Evolutionary conservation across 306 rosid genomes (phyloP), one percentile per base, ranked within the genome.

Genomic region (Prosopis cineraria): DNA sequence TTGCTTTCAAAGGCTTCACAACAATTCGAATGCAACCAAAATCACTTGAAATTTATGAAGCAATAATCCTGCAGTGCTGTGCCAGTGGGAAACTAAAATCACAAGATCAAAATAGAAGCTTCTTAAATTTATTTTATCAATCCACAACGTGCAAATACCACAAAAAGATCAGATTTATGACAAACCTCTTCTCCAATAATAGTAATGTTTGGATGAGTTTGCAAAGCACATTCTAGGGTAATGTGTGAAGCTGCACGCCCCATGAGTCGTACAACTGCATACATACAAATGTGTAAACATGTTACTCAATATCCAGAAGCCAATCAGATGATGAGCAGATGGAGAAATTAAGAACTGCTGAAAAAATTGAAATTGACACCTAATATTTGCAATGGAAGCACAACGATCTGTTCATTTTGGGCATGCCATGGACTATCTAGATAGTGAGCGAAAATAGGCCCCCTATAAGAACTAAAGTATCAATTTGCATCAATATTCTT

Each of bases 241-340:
- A 96, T 96, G 87, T 96, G 99, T 70, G 99, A 96, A 82, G 99
- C 99, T n/a, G 99, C 99, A 85, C 99, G 99, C 56, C 99, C 99
- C 99, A 96, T 96, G 79, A 96, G 98, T 83, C 99, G 85, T 64
- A 96, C 99, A 90, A 96, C 99, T 96, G 96, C 89, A 86, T 73
- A 83, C 89, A 86, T 73, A 83, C 30, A 82, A 34, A 78, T 56
- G 65, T 62, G 70, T 12, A 10, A 19, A 73, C 55, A 41, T 55
- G 17, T 65, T 41, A 69, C 12, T 10, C 10, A 34, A 36, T 43
- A 37, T 56, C 72, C 39, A 40, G 43, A 77, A 76, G 7, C 60
- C 27, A 39, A 9, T 29, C 14, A 10, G 68, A 67, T 40, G 16
- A 73, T n/a, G 39, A 33, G 56, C 30, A 53, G 45, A 29, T 11